Evolutionary conservation across 257 asterid genomes (phyloP).

Genomic region (Mitragyna speciosa): DNA sequence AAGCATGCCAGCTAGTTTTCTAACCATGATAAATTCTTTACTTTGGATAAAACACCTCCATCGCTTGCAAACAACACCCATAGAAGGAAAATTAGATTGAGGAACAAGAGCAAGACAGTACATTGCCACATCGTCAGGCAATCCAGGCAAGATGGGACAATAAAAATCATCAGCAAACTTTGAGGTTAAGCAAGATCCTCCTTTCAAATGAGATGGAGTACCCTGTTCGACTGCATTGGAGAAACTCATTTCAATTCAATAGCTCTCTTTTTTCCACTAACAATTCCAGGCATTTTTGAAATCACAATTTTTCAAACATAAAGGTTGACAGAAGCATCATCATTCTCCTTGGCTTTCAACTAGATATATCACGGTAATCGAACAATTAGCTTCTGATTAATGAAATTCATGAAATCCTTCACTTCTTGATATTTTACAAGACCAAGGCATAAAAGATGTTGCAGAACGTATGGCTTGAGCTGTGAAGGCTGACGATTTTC

Average conservation of each 20-base stretch:
- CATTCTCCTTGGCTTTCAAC: background rate
- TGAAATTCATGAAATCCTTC: slow-evolving; percentile 69
- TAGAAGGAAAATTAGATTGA: slow-evolving; percentile 54
- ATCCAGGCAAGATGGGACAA: slow-evolving; percentile 65
- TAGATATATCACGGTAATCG: slow-evolving; percentile 16
- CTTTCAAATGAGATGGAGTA: slow-evolving; percentile 32
- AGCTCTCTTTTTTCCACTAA: slow-evolving; percentile 37
- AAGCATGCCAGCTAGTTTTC: slow-evolving; percentile 69
- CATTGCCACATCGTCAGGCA: slow-evolving; percentile 82
- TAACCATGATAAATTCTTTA: slow-evolving; percentile 60
- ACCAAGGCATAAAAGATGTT: slow-evolving; percentile 70
- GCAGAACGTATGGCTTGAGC: slow-evolving; percentile 50
- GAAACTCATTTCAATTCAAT: slow-evolving; percentile 48
- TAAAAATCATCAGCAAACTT: slow-evolving; percentile 29
- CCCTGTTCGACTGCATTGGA: slow-evolving; percentile 31
- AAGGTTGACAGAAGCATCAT: slow-evolving; percentile 14
- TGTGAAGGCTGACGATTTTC: slow-evolving; percentile 45
- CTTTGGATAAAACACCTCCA: slow-evolving; percentile 78
- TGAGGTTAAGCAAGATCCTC: slow-evolving; percentile 28
- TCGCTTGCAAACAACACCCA: slow-evolving; percentile 68
- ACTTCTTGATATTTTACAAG: slow-evolving; percentile 63
- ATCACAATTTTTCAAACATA: slow-evolving; percentile 14
- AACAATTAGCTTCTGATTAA: slow-evolving; percentile 29
- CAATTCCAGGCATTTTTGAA: slow-evolving; percentile 42
- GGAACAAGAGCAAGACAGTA: slow-evolving; percentile 84